phyloP scores from a whole-genome alignment of 306 rosid species.

The Prunus davidiana region DNA sequence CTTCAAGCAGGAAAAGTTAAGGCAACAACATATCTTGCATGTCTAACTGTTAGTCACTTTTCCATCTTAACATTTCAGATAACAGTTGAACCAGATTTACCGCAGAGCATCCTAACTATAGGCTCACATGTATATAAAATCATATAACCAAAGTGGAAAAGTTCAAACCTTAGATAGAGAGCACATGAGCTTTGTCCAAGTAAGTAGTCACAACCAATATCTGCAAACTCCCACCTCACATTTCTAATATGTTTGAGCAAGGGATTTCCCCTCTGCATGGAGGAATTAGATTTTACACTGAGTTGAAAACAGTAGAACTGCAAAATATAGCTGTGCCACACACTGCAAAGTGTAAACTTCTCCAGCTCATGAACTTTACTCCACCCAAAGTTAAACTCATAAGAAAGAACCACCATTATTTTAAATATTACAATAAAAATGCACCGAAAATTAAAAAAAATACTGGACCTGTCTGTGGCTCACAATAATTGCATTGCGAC shows the following conservation, averaged over 20 bases:
- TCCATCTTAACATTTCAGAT: neutral
- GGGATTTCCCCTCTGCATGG: slow-evolving; percentile 82
- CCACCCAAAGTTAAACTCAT: neutral
- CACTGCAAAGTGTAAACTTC: neutral
- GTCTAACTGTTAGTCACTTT: neutral
- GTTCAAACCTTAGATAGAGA: slow-evolving; percentile 77
- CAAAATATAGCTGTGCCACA: neutral
- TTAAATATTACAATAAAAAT: neutral
- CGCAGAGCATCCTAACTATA: neutral
- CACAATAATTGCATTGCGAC: slow-evolving; percentile 82
- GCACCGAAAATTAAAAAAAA: neutral
- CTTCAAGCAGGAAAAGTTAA: slow-evolving; percentile 5
- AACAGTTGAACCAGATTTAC: neutral
- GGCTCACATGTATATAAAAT: neutral
- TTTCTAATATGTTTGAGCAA: slow-evolving; percentile 92
- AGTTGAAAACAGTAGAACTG: neutral
- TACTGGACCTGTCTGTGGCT: slow-evolving; percentile 89
- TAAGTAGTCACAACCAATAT: slow-evolving; percentile 80
- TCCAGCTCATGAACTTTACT: neutral
- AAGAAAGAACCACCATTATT: neutral
- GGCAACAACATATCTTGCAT: neutral
- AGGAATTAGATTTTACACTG: neutral
- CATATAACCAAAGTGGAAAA: neutral
- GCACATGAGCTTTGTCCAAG: slow-evolving; percentile 92
- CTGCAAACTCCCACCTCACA: slow-evolving; percentile 91